Percentiles rank a stretch among this genome's conserved stretches.
These are phyloP conservation scores for Globisporangium emineosum DNA, from an alignment of 352 stramenopile species.

Conservation along the genomic window DNA sequence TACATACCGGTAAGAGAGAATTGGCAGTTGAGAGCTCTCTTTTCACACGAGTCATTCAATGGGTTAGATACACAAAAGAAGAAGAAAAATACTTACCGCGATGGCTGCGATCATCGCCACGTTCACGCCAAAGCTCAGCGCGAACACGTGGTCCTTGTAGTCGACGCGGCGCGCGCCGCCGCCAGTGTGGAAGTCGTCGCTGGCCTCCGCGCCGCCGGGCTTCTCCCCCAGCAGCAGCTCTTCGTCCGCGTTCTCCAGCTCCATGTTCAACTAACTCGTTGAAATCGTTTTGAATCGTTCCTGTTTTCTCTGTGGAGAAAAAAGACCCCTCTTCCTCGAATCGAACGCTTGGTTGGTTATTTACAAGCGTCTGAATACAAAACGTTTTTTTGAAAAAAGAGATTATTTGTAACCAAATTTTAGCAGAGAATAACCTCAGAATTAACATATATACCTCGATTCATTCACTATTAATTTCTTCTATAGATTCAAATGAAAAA, in stretches of 20 bases:
- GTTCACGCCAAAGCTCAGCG: conserved; percentile 61
- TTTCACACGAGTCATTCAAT: neutral
- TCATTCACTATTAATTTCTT: no score
- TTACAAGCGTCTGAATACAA: no score
- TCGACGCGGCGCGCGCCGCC: conserved; percentile 34
- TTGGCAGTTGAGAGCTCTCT: neutral
- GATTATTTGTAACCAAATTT: no score
- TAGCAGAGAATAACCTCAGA: no score
- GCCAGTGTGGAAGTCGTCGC: conserved; percentile 21
- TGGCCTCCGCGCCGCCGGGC: conserved; percentile 16
- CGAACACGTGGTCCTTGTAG: conserved; percentile 66
- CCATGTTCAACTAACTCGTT: conserved; percentile 38
- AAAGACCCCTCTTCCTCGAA: no score
- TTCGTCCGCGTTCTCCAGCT: conserved; percentile 59
- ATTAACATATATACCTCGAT: no score
- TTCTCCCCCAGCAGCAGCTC: conserved; percentile 57
- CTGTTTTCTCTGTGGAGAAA: no score
- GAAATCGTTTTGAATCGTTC: no score
- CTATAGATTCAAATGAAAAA: no score
- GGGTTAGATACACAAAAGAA: neutral
- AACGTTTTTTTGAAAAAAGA: no score
- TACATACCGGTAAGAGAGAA: neutral
- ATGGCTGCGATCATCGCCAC: conserved; percentile 48
- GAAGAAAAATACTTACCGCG: conserved; percentile 34
- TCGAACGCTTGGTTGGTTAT: no score